Evolutionary conservation across 2,329 filamentous ascomycete species (phyloP).

Genomic region (Pseudonectria buxi): DNA sequence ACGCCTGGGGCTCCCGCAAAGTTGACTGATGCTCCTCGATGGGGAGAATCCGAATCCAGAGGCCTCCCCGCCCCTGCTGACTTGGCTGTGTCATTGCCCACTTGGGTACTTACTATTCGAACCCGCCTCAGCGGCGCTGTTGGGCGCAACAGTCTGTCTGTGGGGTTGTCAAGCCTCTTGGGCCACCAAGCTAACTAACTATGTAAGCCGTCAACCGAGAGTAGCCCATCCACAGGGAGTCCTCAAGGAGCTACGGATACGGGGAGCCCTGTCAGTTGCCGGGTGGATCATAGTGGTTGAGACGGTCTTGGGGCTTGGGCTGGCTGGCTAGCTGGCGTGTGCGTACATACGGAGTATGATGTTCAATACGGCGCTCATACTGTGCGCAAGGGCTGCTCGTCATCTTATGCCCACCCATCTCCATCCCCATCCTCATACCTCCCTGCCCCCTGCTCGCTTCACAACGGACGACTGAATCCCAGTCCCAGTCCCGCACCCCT

Average conservation of each 20-base stretch:
- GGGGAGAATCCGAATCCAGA: too few relatives aligned
- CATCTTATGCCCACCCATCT: conserved; percentile 6
- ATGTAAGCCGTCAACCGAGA: conserved; percentile 19
- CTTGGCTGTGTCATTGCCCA: too few relatives aligned
- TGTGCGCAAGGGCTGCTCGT: conserved; percentile 11
- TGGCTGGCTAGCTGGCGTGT: conserved; percentile 10
- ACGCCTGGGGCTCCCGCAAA: too few relatives aligned
- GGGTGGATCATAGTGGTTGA: conserved; percentile 21
- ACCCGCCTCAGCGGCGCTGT: too few relatives aligned
- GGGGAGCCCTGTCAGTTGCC: conserved; percentile 17
- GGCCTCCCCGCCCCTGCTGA: too few relatives aligned
- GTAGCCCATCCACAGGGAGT: conserved; percentile 12
- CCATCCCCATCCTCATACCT: conserved; percentile 9
- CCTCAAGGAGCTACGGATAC: conserved; percentile 1
- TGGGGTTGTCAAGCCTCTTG: background rate
- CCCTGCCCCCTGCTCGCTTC: conserved; percentile 11
- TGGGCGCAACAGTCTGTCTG: background rate
- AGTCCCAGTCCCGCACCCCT: conserved; percentile 3
- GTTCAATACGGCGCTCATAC: conserved; percentile 14
- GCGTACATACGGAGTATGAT: too few relatives aligned
- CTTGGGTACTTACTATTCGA: too few relatives aligned
- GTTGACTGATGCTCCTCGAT: too few relatives aligned
- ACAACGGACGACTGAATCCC: conserved; percentile 3
- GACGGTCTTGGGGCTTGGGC: conserved; percentile 16
- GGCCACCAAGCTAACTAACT: conserved; percentile 6